These are phyloP conservation scores for Earliella scabrosa DNA, from an alignment of 1,284 basidiomycete species.

Conservation along the genomic window DNA sequence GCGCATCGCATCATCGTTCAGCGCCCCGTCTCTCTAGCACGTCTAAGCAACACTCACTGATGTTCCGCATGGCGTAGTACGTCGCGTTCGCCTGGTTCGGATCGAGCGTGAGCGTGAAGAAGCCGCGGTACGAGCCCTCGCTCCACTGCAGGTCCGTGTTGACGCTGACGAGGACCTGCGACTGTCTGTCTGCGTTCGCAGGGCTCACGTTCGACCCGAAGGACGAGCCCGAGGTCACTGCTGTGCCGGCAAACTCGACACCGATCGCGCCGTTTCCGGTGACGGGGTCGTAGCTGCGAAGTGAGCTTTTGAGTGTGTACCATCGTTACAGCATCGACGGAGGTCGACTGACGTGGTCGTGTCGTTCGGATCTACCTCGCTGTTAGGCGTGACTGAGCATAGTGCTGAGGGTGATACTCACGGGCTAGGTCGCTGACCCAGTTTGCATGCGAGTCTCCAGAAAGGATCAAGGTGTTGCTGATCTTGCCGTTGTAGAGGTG, in stretches of 20 bases:
- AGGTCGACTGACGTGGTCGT: constrained; percentile 51
- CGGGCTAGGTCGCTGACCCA: constrained; percentile 64
- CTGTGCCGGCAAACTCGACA: constrained; percentile 72
- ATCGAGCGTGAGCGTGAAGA: constrained; percentile 59
- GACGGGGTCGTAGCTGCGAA: constrained; percentile 51
- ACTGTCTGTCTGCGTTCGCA: constrained; percentile 46
- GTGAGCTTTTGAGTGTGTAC: neutral
- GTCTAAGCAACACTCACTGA: constrained; percentile 39
- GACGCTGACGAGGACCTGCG: constrained; percentile 43
- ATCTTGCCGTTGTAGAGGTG: constrained; percentile 58
- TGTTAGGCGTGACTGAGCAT: neutral
- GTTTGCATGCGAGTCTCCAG: constrained; percentile 71
- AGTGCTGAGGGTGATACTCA: constrained; percentile 34
- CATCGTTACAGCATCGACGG: neutral
- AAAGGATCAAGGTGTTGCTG: constrained; percentile 60
- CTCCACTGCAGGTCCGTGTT: constrained; percentile 68
- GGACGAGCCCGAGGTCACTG: constrained; percentile 57
- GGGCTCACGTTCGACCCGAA: constrained; percentile 52
- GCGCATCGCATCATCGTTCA: no score
- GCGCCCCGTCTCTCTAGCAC: no score
- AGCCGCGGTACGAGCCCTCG: constrained; percentile 66
- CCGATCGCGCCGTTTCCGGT: constrained; percentile 61
- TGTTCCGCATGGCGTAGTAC: constrained; percentile 64
- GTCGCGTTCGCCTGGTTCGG: constrained; percentile 52
- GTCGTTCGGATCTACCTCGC: constrained; percentile 48